These are phyloP conservation scores for Pythium folliculosum DNA, from an alignment of 352 stramenopile species.

Conservation along the genomic window DNA sequence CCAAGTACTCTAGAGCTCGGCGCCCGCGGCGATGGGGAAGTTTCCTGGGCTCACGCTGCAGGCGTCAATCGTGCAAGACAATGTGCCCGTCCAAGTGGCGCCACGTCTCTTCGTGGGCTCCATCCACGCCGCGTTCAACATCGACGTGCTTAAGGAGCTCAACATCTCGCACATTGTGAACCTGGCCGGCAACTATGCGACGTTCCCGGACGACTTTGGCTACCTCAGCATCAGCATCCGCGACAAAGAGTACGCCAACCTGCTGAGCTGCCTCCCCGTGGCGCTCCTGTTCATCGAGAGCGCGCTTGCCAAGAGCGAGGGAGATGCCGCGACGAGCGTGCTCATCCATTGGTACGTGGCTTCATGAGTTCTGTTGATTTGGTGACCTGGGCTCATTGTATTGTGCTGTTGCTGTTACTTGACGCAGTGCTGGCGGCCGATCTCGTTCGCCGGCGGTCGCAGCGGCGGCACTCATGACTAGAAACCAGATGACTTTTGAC, in stretches of 20 bases:
- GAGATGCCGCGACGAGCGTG: slow-evolving; percentile 37
- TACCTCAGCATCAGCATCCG: slow-evolving; percentile 90
- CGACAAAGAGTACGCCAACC: slow-evolving; percentile 89
- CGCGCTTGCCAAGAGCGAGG: slow-evolving; percentile 31
- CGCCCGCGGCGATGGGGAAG: slow-evolving; percentile 42
- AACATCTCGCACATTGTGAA: slow-evolving; percentile 88
- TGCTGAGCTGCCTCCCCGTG: slow-evolving; percentile 84
- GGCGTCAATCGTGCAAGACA: slow-evolving; percentile 82
- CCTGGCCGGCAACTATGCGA: slow-evolving; percentile 80
- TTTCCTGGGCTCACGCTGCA: slow-evolving; percentile 57
- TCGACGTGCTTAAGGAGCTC: slow-evolving; percentile 72
- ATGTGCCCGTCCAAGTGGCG: slow-evolving; percentile 72
- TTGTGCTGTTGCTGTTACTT: background rate
- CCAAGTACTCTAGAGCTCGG: background rate
- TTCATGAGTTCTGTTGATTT: background rate
- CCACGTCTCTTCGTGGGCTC: slow-evolving; percentile 82
- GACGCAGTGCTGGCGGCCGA: slow-evolving; percentile 58
- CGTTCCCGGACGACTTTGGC: slow-evolving; percentile 86
- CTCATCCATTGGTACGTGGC: slow-evolving; percentile 81
- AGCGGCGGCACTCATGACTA: slow-evolving; percentile 83
- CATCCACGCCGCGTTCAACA: slow-evolving; percentile 87
- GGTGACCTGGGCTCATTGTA: background rate
- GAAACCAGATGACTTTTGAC: slow-evolving; percentile 53
- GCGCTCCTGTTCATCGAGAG: slow-evolving; percentile 81
- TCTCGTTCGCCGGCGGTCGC: slow-evolving; percentile 82